Evolutionary conservation across 1,284 basidiomycete species (phyloP).

Genomic region (Schizophyllum amplum): DNA sequence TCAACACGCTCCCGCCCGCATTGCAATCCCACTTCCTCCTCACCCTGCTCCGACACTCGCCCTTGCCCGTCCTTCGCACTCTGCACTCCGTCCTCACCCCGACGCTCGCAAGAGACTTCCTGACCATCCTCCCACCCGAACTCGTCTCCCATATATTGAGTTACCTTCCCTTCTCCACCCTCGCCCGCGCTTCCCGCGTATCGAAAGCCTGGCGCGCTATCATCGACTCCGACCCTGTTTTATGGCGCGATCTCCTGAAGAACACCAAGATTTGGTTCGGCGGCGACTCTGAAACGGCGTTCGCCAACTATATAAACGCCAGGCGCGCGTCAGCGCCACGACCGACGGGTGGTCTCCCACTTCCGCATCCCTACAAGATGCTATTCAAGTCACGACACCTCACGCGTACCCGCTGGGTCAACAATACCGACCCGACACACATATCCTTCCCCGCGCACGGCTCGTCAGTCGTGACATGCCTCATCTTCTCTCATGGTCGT

Average conservation of each 20-base stretch:
- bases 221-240: slow-evolving; percentile 76
- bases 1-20: slow-evolving; percentile 58
- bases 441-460: slow-evolving; percentile 83
- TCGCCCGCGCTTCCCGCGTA: slow-evolving; percentile 75
- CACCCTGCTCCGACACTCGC: slow-evolving; percentile 76
- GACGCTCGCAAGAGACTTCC: slow-evolving; percentile 80
- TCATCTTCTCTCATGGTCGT: slow-evolving; percentile 87
- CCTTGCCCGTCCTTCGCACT: slow-evolving; percentile 75
- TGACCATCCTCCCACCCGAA: slow-evolving; percentile 79
- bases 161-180: slow-evolving; percentile 67
- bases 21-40: slow-evolving; percentile 83
- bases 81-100: slow-evolving; percentile 78
- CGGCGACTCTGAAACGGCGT: slow-evolving; percentile 64
- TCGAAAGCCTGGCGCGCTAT: slow-evolving; percentile 75
- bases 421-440: slow-evolving; percentile 65
- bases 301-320: slow-evolving; percentile 47
- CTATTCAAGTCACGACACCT: slow-evolving; percentile 81
- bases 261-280: slow-evolving; percentile 81
- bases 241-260: slow-evolving; percentile 78
- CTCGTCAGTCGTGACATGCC: slow-evolving; percentile 85
- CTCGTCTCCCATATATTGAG: slow-evolving; percentile 76
- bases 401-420: slow-evolving; percentile 70
- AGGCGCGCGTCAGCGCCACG: slow-evolving; percentile 29
- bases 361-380: slow-evolving; percentile 78
- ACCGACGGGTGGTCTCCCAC: slow-evolving; percentile 31